Conservation (phyloP, 2,329 filamentous ascomycete species). For the Fusarium gaditjirri region DNA sequence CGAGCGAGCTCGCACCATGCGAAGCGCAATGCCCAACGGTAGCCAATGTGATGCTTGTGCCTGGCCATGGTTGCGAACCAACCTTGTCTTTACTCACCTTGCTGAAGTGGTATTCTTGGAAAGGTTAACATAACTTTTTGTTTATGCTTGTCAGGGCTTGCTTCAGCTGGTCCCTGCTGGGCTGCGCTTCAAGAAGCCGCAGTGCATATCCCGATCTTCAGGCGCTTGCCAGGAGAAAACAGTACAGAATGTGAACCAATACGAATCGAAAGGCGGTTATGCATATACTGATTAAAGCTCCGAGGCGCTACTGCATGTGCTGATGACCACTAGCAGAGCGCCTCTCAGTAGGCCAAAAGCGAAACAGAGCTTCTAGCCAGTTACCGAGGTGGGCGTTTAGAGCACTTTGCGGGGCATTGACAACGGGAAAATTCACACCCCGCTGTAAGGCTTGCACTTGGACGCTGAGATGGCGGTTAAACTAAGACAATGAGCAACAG, state of each 20-base stretch:
- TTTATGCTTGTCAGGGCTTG: slow-evolving; percentile 40
- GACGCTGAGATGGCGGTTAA: slow-evolving; percentile 14
- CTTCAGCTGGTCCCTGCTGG: slow-evolving; percentile 24
- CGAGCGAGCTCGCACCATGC: slow-evolving; percentile 33
- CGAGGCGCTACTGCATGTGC: slow-evolving; percentile 35
- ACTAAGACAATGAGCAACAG: background rate
- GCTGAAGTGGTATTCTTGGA: slow-evolving; percentile 23
- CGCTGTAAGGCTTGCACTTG: slow-evolving; percentile 15
- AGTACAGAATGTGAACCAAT: slow-evolving; percentile 14
- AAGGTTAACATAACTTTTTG: slow-evolving; percentile 32
- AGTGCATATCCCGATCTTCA: background rate
- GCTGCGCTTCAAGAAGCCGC: background rate
- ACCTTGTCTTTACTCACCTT: slow-evolving; percentile 13
- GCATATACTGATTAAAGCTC: slow-evolving; percentile 27
- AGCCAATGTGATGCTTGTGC: slow-evolving; percentile 40
- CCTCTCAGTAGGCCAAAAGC: slow-evolving; percentile 10
- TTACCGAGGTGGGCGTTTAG: slow-evolving; percentile 22
- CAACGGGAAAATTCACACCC: background rate
- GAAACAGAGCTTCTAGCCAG: slow-evolving; percentile 15
- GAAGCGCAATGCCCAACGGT: slow-evolving; percentile 27
- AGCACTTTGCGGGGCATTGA: slow-evolving; percentile 12
- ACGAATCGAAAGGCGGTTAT: slow-evolving; percentile 19
- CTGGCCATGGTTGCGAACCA: slow-evolving; percentile 20
- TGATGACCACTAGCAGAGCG: slow-evolving; percentile 18
- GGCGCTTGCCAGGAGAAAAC: background rate